A percentile compares a stretch with the other conserved stretches of the same genome.
These are phyloP conservation scores for Polymyxa betae DNA, from an alignment of 208 protist species.

Conservation along the genomic window DNA sequence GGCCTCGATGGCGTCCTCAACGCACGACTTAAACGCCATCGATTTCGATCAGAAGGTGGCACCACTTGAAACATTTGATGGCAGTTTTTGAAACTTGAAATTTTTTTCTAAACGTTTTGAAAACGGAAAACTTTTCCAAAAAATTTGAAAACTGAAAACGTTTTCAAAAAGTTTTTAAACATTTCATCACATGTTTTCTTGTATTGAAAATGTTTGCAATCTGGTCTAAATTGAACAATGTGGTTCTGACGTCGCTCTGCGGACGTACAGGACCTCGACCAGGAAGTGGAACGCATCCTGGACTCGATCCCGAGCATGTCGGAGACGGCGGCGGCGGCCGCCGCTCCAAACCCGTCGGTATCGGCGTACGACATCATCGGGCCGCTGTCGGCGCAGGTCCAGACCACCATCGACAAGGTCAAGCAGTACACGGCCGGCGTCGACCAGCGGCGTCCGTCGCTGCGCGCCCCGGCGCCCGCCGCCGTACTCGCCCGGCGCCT, in stretches of 20 bases:
- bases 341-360: too few relatives aligned
- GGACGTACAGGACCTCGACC: constrained; percentile 3
- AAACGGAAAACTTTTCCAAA: too few relatives aligned
- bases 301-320: neutral
- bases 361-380: neutral
- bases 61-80: neutral
- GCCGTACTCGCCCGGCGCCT: neutral
- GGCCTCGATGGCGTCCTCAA: neutral
- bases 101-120: neutral
- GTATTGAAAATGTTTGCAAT: too few relatives aligned
- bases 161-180: too few relatives aligned
- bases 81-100: neutral
- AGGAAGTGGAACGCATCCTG: neutral
- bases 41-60: constrained; percentile 44
- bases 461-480: neutral
- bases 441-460: neutral
- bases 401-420: neutral
- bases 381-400: constrained; percentile 1
- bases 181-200: too few relatives aligned
- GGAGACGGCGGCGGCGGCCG: neutral
- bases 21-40: neutral
- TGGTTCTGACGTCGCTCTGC: too few relatives aligned
- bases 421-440: neutral
- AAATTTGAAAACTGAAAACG: too few relatives aligned
- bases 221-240: too few relatives aligned